Conservation (phyloP, 2,329 filamentous ascomycete genomes). For the Ophiostoma australiae region DNA sequence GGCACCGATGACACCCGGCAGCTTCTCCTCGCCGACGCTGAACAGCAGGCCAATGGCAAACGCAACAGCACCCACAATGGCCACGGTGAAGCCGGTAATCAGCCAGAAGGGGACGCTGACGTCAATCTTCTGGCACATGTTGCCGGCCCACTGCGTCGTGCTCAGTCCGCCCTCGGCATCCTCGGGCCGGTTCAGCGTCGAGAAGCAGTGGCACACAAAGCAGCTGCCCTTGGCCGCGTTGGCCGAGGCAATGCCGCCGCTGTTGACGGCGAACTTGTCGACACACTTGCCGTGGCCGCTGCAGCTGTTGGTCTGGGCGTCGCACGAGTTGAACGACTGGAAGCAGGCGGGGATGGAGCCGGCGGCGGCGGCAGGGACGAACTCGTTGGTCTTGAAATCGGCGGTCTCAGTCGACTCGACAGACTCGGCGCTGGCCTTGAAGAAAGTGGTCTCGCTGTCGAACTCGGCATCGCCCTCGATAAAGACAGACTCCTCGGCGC, state of each 20-base stretch:
- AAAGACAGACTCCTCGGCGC: conserved; percentile 40
- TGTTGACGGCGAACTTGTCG: conserved; percentile 53
- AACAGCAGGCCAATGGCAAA: conserved; percentile 75
- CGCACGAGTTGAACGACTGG: conserved; percentile 62
- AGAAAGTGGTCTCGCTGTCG: conserved; percentile 15
- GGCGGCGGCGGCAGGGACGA: conserved; percentile 30
- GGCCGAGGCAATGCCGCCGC: conserved; percentile 36
- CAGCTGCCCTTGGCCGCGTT: conserved; percentile 42
- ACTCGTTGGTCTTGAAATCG: conserved; percentile 14
- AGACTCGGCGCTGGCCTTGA: conserved; percentile 5
- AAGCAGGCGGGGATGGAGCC: conserved; percentile 67
- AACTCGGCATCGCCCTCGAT: conserved; percentile 40
- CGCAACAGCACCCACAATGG: conserved; percentile 61
- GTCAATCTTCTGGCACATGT: conserved; percentile 86
- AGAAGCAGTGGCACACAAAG: conserved; percentile 72
- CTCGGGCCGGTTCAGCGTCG: conserved; percentile 44
- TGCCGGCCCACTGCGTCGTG: conserved; percentile 71
- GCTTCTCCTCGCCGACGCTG: conserved; percentile 75
- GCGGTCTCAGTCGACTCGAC: conserved; percentile 11
- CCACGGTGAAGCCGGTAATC: conserved; percentile 67
- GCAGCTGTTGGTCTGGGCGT: conserved; percentile 68
- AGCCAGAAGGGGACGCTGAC: conserved; percentile 86
- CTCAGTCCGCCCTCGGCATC: conserved; percentile 39
- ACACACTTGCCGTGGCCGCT: conserved; percentile 75
- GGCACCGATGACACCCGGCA: conserved; percentile 93